A percentile compares a stretch with the other conserved stretches of the same genome.
Evolutionary conservation across 208 protist genomes (phyloP).

Genomic region (Leishmania aethiopica): DNA sequence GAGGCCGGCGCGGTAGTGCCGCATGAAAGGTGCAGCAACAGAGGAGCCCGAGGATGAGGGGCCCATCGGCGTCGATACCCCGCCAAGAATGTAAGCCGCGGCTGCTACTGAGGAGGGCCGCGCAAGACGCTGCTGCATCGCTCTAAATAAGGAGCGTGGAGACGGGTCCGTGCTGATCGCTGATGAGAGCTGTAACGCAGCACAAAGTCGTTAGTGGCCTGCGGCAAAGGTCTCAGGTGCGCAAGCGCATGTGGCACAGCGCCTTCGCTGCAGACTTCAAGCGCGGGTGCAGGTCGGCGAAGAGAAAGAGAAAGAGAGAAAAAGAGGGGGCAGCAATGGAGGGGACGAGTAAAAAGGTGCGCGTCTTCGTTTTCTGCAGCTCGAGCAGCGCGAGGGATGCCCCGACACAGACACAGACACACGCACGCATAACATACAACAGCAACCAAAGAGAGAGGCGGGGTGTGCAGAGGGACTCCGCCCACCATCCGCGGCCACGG

Average conservation of each 20-base stretch:
- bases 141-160: not conserved
- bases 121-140: not conserved
- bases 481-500: not conserved
- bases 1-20: not conserved
- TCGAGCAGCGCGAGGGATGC: not conserved
- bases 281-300: not conserved
- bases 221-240: not conserved
- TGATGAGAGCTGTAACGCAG: not conserved
- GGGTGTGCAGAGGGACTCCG: not conserved
- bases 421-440: not conserved
- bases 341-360: not conserved
- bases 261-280: not conserved
- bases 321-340: not conserved
- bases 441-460: not conserved
- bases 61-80: not conserved
- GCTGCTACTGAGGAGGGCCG: not conserved
- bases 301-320: not conserved
- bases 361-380: not conserved
- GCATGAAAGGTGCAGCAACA: not conserved
- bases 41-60: not conserved
- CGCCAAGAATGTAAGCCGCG: not conserved
- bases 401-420: not conserved
- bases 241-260: not conserved
- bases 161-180: not conserved
- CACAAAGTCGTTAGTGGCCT: not conserved